A percentile compares a stretch with the other conserved stretches of the same genome.
Evolutionary conservation across 2,329 filamentous ascomycete genomes (phyloP).

Genomic region (Akanthomyces muscarius): DNA sequence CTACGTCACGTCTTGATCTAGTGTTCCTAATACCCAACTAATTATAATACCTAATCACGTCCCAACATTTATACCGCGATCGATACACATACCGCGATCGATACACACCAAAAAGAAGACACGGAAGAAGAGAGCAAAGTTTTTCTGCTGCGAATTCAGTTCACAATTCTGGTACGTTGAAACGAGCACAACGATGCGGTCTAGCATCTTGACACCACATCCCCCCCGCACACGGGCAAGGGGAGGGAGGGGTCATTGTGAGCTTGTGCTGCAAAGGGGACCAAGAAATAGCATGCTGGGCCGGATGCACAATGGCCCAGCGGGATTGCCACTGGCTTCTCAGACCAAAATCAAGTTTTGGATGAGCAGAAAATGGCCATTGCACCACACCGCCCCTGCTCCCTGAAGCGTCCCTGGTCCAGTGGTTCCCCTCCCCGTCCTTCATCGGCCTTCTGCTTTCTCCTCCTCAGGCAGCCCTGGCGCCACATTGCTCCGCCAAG

Average conservation of each 20-base stretch:
- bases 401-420: background rate
- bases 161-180: background rate
- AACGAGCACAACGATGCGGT: background rate
- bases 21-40: too few species aligned
- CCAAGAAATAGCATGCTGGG: background rate
- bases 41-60: too few species aligned
- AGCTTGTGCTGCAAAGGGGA: background rate
- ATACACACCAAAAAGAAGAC: background rate
- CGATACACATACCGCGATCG: background rate
- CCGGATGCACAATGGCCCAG: background rate
- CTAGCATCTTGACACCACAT: background rate
- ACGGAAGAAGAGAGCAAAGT: too few species aligned
- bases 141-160: too few species aligned
- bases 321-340: background rate
- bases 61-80: background rate
- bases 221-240: background rate
- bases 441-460: background rate
- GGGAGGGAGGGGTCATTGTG: background rate
- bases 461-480: background rate
- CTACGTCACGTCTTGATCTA: too few species aligned
- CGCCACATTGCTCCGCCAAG: background rate
- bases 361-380: background rate
- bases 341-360: conserved; percentile 2
- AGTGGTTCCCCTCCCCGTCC: background rate
- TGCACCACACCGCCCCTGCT: background rate